These are phyloP conservation scores for Gentiana macrophylla DNA, from an alignment of 257 asterid species.

Conservation along the genomic window DNA sequence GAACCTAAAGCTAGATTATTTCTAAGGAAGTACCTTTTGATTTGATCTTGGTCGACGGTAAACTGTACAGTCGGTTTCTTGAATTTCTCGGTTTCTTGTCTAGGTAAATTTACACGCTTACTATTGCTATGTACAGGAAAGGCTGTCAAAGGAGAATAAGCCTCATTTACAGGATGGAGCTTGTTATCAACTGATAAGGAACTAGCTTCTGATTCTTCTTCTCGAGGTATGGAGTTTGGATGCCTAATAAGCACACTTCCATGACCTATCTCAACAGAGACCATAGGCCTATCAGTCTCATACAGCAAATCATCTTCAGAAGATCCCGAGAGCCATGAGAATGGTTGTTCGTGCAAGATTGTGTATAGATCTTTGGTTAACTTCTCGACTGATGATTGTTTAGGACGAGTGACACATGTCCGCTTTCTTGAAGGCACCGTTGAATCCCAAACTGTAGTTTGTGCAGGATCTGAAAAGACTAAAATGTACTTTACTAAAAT, in stretches of 20 bases:
- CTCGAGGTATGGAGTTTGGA: conserved; percentile 54
- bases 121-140: conserved; percentile 26
- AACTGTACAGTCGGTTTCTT: conserved; percentile 40
- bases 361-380: conserved; percentile 73
- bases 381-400: conserved; percentile 70
- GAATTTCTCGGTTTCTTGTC: conserved; percentile 17
- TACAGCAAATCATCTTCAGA: conserved; percentile 91
- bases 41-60: conserved; percentile 28
- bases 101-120: conserved; percentile 22
- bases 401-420: conserved; percentile 60
- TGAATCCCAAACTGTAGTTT: conserved; percentile 55
- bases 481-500: conserved; percentile 4
- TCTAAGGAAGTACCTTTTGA: conserved; percentile 42
- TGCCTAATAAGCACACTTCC: conserved; percentile 85
- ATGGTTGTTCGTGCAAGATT: conserved; percentile 76
- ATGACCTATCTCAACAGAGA: conserved; percentile 87
- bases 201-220: conserved; percentile 88
- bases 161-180: conserved; percentile 32
- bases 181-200: conserved; percentile 79
- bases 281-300: conserved; percentile 86
- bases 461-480: conserved; percentile 48
- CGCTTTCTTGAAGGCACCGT: conserved; percentile 88
- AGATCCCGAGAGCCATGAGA: conserved; percentile 68
- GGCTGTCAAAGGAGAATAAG: conserved; percentile 34
- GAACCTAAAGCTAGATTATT: no score